Evolutionary conservation across 306 rosid genomes (phyloP).

Genomic region (Vicia faba): DNA sequence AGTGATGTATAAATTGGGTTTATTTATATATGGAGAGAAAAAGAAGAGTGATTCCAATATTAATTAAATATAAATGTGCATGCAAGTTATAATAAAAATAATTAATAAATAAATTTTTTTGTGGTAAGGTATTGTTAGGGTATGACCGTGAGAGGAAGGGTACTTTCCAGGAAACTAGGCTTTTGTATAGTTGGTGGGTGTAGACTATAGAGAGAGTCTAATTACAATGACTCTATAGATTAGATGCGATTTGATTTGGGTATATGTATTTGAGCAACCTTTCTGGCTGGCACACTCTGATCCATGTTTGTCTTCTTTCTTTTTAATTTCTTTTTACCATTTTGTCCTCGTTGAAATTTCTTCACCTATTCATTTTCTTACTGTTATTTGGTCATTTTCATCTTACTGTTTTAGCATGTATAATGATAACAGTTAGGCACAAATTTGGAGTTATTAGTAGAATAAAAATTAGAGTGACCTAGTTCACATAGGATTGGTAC

Average conservation of each 20-base stretch:
- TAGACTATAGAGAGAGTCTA: conserved; percentile 21
- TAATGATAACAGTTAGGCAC: conserved; percentile 11
- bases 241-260: conserved; percentile 31
- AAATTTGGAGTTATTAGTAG: conserved; percentile 8
- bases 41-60: neutral
- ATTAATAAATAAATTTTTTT: too few species aligned
- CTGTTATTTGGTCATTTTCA: conserved; percentile 19
- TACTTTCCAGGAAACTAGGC: conserved; percentile 69
- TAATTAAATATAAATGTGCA: conserved; percentile 35
- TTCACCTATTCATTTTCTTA: conserved; percentile 9
- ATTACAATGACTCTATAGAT: conserved; percentile 34
- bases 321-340: conserved; percentile 41
- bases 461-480: conserved; percentile 13
- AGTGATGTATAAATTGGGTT: neutral
- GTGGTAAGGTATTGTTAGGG: neutral
- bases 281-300: conserved; percentile 35
- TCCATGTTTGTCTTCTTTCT: conserved; percentile 38
- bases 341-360: conserved; percentile 42
- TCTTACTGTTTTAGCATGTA: conserved; percentile 6
- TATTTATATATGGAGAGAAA: conserved; percentile 41
- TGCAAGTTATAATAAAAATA: conserved; percentile 32
- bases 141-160: conserved; percentile 18
- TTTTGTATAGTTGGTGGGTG: conserved; percentile 50
- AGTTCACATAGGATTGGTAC: conserved; percentile 19
- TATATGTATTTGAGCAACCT: conserved; percentile 35